phyloP scores from a whole-genome alignment of 2,329 filamentous ascomycete species.

The Septoria linicola region DNA sequence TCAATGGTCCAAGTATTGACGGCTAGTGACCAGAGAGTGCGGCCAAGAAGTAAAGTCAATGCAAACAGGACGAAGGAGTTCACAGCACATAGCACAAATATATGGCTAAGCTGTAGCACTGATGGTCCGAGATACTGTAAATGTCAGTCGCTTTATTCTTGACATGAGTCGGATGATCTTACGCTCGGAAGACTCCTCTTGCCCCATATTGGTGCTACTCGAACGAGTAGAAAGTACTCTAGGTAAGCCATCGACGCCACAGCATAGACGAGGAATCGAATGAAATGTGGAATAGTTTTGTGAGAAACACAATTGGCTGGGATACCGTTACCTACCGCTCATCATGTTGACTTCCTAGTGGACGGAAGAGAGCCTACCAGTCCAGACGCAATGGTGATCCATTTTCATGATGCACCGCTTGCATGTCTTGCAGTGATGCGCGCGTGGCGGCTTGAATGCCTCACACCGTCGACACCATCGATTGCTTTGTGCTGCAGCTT shows the following conservation, averaged over 20 bases:
- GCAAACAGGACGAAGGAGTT: slow-evolving; percentile 61
- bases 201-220: slow-evolving; percentile 61
- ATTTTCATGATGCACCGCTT: slow-evolving; percentile 50
- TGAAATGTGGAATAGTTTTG: slow-evolving; percentile 77
- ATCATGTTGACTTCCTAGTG: background rate
- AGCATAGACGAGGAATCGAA: slow-evolving; percentile 72
- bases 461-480: slow-evolving; percentile 76
- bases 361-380: slow-evolving; percentile 43
- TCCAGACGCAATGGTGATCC: slow-evolving; percentile 74
- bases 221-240: slow-evolving; percentile 58
- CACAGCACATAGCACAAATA: slow-evolving; percentile 60
- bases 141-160: background rate
- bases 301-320: slow-evolving; percentile 73
- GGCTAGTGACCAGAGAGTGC: slow-evolving; percentile 60
- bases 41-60: slow-evolving; percentile 64
- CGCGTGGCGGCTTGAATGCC: slow-evolving; percentile 70
- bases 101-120: slow-evolving; percentile 56
- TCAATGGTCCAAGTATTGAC: slow-evolving; percentile 80
- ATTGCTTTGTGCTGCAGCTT: slow-evolving; percentile 34
- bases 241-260: slow-evolving; percentile 64
- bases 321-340: slow-evolving; percentile 35
- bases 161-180: slow-evolving; percentile 18
- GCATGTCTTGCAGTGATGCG: slow-evolving; percentile 80
- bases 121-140: slow-evolving; percentile 67
- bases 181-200: slow-evolving; percentile 66